phyloP scores from a whole-genome alignment of 345 rosid genomes.

The Stellera chamaejasme region DNA sequence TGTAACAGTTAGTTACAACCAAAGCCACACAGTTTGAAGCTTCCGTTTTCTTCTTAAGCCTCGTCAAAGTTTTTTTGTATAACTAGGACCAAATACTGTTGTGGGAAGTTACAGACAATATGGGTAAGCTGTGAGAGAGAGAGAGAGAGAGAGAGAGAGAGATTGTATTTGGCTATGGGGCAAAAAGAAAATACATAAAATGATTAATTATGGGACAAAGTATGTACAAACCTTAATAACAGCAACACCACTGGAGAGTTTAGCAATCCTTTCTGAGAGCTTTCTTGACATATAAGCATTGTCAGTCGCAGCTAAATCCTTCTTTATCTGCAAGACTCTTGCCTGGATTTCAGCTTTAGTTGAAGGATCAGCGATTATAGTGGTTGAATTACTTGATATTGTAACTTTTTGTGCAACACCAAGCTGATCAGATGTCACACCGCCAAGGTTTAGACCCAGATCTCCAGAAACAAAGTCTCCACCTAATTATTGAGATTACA shows the following conservation, averaged over 20 bases:
- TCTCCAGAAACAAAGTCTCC: constrained; percentile 85
- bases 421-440: constrained; percentile 87
- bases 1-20: no score
- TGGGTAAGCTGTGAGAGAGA: no score
- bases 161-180: no score
- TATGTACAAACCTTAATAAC: constrained; percentile 84
- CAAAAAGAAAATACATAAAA: no score
- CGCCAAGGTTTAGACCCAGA: constrained; percentile 45
- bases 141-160: no score
- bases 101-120: no score
- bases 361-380: constrained; percentile 74
- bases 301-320: constrained; percentile 78
- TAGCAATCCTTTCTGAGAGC: constrained; percentile 82
- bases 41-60: no score
- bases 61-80: no score
- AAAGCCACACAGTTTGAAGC: no score
- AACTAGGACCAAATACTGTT: no score
- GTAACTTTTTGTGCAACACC: constrained; percentile 70
- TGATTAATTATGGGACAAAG: no score
- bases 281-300: constrained; percentile 45
- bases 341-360: constrained; percentile 90
- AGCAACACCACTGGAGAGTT: constrained; percentile 85
- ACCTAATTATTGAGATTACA: constrained; percentile 32
- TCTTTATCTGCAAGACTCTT: constrained; percentile 79
- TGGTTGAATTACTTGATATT: constrained; percentile 65